These are phyloP conservation scores for Neovahlkampfia damariscottae DNA, from an alignment of 78 protist species.

Conservation along the genomic window DNA sequence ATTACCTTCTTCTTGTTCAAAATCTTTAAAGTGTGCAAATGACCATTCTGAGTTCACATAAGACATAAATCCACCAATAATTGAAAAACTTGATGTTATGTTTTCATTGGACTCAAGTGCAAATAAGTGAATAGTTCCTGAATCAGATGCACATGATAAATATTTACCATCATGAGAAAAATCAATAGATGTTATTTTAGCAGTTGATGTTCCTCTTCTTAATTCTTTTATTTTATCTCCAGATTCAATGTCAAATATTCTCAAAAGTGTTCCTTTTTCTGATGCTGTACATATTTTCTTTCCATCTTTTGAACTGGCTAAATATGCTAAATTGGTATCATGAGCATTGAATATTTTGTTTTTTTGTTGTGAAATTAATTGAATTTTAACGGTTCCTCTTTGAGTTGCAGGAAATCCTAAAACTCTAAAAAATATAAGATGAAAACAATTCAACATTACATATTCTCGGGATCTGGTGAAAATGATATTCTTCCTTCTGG, in stretches of 20 bases:
- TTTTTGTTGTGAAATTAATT: constrained; percentile 10
- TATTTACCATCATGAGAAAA: constrained; percentile 48
- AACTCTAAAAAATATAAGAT: no score
- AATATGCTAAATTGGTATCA: constrained; percentile 43
- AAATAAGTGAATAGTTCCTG: constrained; percentile 85
- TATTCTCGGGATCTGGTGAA: not conserved
- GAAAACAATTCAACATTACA: no score
- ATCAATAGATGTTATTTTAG: constrained; percentile 34
- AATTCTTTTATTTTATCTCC: constrained; percentile 65
- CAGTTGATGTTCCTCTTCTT: constrained; percentile 77
- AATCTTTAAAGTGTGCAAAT: no score
- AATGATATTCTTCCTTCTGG: constrained; percentile 56
- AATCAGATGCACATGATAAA: constrained; percentile 71
- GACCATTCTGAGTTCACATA: no score
- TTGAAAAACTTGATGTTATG: constrained; percentile 1
- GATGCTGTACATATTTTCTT: constrained; percentile 79
- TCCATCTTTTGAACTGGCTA: constrained; percentile 78
- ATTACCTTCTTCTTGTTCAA: no score
- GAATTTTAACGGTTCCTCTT: constrained; percentile 13
- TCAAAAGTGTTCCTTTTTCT: constrained; percentile 85
- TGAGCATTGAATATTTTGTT: constrained; percentile 54
- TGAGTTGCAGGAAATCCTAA: constrained; percentile 13
- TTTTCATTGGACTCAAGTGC: constrained; percentile 28
- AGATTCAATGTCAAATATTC: constrained; percentile 72
- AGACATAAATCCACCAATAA: not conserved